phyloP scores from a whole-genome alignment of 306 rosid genomes.

The Sechiopsis laciniata region DNA sequence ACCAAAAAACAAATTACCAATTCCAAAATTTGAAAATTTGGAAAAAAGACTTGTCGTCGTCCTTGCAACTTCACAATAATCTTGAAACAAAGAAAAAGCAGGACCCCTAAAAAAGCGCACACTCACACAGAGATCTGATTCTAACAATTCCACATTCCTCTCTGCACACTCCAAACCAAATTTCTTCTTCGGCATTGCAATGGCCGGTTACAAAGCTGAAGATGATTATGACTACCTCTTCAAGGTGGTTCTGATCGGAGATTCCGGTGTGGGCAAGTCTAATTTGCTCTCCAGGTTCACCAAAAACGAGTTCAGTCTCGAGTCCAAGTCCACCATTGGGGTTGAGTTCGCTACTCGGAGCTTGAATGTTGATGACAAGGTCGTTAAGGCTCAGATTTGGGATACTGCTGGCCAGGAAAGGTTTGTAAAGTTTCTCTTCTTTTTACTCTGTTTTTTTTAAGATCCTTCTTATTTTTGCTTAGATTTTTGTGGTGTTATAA shows the following conservation, averaged over 20 bases:
- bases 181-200: neutral
- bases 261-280: constrained; percentile 59
- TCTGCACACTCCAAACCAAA: neutral
- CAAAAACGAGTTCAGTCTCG: constrained; percentile 52
- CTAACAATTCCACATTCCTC: neutral
- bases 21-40: constrained; percentile 3
- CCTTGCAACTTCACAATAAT: neutral
- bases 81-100: neutral
- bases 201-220: constrained; percentile 60
- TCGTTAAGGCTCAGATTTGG: constrained; percentile 63
- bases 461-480: constrained; percentile 19
- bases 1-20: neutral
- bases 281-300: constrained; percentile 56
- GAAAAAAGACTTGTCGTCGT: neutral
- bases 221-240: constrained; percentile 39
- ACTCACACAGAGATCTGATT: neutral
- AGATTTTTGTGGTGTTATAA: neutral
- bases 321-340: constrained; percentile 59
- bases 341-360: constrained; percentile 63
- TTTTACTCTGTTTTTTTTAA: neutral
- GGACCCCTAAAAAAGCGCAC: neutral
- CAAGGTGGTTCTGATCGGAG: constrained; percentile 54
- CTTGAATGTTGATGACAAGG: constrained; percentile 45
- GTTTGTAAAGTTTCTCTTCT: constrained; percentile 18
- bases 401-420: constrained; percentile 68